Evolutionary conservation across 225 moss, liverwort and hornwort species (phyloP).

Genomic region (Asterella californica): DNA sequence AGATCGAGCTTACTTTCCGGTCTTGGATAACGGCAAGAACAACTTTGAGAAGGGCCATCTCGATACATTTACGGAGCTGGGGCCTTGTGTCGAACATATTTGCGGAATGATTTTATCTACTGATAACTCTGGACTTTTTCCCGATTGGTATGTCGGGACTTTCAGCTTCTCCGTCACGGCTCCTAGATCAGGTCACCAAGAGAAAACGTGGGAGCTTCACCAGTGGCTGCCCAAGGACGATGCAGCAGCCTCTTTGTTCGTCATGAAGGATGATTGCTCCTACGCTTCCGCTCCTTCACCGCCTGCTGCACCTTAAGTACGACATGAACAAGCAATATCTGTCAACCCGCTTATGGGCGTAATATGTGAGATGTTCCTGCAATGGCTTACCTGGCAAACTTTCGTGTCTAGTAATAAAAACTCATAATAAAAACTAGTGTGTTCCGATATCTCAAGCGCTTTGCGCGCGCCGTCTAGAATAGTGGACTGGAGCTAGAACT

Average conservation of each 20-base stretch:
- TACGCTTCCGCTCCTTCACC: not conserved
- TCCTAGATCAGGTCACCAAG: not conserved
- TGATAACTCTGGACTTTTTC: slow-evolving; percentile 28
- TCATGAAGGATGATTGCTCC: slow-evolving; percentile 29
- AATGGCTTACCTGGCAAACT: too few relatives aligned
- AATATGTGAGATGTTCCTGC: not conserved
- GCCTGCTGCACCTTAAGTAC: not conserved
- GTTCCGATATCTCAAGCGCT: too few relatives aligned
- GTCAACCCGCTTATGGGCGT: too few relatives aligned
- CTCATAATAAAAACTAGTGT: too few relatives aligned
- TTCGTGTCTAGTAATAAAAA: too few relatives aligned
- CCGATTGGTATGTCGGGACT: slow-evolving; percentile 35
- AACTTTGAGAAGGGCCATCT: slow-evolving; percentile 36
- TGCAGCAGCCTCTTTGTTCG: not conserved
- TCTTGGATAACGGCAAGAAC: slow-evolving; percentile 31
- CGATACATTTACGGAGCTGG: slow-evolving; percentile 22
- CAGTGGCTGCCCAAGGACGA: slow-evolving; percentile 31
- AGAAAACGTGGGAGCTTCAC: slow-evolving; percentile 27
- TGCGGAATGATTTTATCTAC: slow-evolving; percentile 38
- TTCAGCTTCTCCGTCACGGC: slow-evolving; percentile 23
- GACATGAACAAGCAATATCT: not conserved
- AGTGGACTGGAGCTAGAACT: too few relatives aligned
- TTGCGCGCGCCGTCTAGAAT: too few relatives aligned
- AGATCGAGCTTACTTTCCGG: slow-evolving; percentile 23
- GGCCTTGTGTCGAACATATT: slow-evolving; percentile 29